Percentiles rank a stretch among this genome's conserved stretches.
phyloP scores from a whole-genome alignment of 1,284 basidiomycete genomes.

The Ustilago xerochloae region DNA sequence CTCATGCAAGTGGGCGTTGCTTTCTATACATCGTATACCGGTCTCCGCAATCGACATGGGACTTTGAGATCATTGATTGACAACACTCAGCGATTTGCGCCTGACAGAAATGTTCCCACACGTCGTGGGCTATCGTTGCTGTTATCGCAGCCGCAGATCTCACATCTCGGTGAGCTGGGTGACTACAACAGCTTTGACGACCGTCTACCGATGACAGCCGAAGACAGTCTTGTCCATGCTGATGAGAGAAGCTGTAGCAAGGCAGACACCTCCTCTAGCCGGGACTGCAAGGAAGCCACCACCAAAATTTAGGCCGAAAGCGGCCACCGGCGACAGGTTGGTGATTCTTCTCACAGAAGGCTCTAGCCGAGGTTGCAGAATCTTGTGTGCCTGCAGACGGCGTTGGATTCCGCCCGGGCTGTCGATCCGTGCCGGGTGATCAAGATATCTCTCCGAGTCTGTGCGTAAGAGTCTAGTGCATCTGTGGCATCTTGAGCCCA shows the following conservation, averaged over 20 bases:
- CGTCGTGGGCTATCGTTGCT: neutral
- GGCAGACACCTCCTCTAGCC: no score
- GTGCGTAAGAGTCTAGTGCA: no score
- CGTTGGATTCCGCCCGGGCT: neutral
- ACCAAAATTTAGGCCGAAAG: no score
- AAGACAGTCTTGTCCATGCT: neutral
- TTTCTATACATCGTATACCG: neutral
- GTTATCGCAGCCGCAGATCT: neutral
- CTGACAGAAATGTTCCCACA: neutral
- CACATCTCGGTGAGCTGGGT: no score
- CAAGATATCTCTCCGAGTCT: neutral
- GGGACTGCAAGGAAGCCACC: no score
- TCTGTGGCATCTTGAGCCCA: no score
- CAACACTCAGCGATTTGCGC: neutral
- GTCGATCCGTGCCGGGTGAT: neutral
- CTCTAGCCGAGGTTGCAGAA: slow-evolving; percentile 2
- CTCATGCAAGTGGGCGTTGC: neutral
- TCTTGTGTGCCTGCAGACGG: slow-evolving; percentile 7
- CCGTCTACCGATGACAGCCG: no score
- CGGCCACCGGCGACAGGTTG: neutral
- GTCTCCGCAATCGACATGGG: no score
- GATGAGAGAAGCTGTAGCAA: no score
- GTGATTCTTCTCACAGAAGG: neutral
- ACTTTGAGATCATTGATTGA: no score
- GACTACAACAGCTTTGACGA: no score